Evolutionary conservation across 441 rosid species (phyloP).

Genomic region (Breynia disticha): DNA sequence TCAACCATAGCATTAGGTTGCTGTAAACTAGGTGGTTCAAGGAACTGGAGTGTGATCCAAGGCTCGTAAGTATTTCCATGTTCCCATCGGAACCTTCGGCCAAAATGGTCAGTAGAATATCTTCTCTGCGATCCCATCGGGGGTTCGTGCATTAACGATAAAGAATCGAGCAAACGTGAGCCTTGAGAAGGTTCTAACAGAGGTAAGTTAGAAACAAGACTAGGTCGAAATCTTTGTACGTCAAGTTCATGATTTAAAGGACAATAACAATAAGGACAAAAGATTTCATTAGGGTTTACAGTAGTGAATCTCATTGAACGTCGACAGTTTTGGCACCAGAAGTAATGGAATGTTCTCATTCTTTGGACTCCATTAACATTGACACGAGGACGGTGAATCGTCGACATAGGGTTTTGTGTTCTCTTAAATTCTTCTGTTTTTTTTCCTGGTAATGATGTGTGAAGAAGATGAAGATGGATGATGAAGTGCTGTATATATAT

Average conservation of each 20-base stretch:
- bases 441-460: too few species aligned
- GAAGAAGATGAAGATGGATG: slow-evolving; percentile 7
- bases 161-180: slow-evolving; percentile 13
- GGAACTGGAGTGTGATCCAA: slow-evolving; percentile 53
- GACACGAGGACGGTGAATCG: slow-evolving; percentile 34
- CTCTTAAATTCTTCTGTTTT: background rate
- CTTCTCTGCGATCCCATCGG: slow-evolving; percentile 3
- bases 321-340: slow-evolving; percentile 56
- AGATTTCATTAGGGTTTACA: slow-evolving; percentile 24
- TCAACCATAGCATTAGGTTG: slow-evolving; percentile 2
- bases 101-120: background rate
- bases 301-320: slow-evolving; percentile 39
- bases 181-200: slow-evolving; percentile 11
- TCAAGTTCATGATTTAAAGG: slow-evolving; percentile 43
- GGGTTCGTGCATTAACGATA: slow-evolving; percentile 22
- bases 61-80: slow-evolving; percentile 21
- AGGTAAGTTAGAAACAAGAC: background rate
- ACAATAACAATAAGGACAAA: slow-evolving; percentile 49
- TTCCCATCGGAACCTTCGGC: slow-evolving; percentile 30
- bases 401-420: slow-evolving; percentile 23
- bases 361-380: slow-evolving; percentile 43
- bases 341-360: slow-evolving; percentile 53
- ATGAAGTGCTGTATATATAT: background rate
- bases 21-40: slow-evolving; percentile 13
- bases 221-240: slow-evolving; percentile 16